A percentile compares a stretch with the other conserved stretches of the same genome.
These are phyloP conservation scores for Yamadazyma philogaea DNA, from an alignment of 805 yeast genomes.

Conservation along the genomic window DNA sequence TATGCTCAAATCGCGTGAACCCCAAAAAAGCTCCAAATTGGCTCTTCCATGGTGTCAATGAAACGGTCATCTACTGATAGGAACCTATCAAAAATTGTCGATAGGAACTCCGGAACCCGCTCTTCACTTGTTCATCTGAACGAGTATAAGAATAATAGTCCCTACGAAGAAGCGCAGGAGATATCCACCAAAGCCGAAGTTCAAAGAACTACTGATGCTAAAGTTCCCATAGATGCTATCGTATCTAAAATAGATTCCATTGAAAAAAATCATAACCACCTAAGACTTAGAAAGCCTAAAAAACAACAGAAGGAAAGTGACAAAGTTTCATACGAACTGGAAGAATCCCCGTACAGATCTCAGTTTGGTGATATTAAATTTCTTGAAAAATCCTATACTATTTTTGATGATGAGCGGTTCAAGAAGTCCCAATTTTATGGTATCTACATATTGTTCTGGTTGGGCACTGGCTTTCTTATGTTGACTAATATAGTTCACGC, in stretches of 20 bases:
- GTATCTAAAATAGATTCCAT: constrained; percentile 11
- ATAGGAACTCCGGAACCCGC: constrained; percentile 19
- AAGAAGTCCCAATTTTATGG: constrained; percentile 63
- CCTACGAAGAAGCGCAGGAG: constrained; percentile 4
- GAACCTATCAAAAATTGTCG: constrained; percentile 16
- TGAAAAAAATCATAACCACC: constrained; percentile 7
- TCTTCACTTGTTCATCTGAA: constrained; percentile 17
- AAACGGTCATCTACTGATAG: constrained; percentile 14
- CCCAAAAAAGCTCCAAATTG: no score
- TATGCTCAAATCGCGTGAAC: no score
- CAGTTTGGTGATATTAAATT: constrained; percentile 56
- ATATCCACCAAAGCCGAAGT: not conserved
- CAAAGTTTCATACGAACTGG: constrained; percentile 11
- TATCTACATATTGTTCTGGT: constrained; percentile 77
- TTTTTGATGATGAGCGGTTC: constrained; percentile 51
- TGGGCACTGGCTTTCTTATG: constrained; percentile 55
- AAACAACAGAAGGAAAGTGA: constrained; percentile 12
- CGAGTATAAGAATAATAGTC: constrained; percentile 13
- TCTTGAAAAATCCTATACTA: constrained; percentile 35
- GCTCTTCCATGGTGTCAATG: constrained; percentile 6
- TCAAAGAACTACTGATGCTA: not conserved
- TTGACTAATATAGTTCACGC: constrained; percentile 54
- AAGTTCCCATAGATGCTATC: constrained; percentile 7
- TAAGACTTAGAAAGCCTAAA: constrained; percentile 5
- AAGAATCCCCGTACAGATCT: constrained; percentile 32